These are phyloP conservation scores for Mortierella sp. DNA, from an alignment of 371 early-diverging fungal species.

Conservation along the genomic window DNA sequence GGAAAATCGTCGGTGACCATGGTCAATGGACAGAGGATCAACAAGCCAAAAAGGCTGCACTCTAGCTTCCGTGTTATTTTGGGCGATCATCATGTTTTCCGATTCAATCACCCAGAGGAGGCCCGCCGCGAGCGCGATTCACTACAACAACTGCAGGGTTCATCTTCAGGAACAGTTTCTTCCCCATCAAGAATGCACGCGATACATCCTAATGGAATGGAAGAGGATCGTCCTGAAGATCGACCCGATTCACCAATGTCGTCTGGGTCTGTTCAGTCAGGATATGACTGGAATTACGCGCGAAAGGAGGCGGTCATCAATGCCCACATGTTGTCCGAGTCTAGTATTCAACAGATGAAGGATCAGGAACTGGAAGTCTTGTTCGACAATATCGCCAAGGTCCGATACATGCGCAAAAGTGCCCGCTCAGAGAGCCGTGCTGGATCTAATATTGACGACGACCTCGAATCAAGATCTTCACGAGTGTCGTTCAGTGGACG, in stretches of 20 bases:
- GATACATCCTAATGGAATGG: conserved; percentile 40
- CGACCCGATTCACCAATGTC: conserved; percentile 70
- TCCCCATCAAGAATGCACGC: conserved; percentile 22
- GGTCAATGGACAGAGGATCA: conserved; percentile 83
- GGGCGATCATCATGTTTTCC: conserved; percentile 84
- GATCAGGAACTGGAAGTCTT: conserved; percentile 71
- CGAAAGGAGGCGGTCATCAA: conserved; percentile 74
- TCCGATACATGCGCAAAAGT: conserved; percentile 61
- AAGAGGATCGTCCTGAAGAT: conserved; percentile 49
- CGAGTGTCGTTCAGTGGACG: conserved; percentile 35
- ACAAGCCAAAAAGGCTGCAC: conserved; percentile 65
- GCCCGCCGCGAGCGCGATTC: conserved; percentile 69
- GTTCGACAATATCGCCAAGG: conserved; percentile 68
- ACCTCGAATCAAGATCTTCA: conserved; percentile 58
- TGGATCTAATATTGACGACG: conserved; percentile 62
- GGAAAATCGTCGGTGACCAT: conserved; percentile 67
- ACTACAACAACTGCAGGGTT: conserved; percentile 54
- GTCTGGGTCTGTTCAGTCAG: conserved; percentile 64
- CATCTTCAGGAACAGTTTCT: conserved; percentile 15
- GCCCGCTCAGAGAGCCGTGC: conserved; percentile 65
- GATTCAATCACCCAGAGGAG: conserved; percentile 90
- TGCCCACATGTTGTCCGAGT: conserved; percentile 54
- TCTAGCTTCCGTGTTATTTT: conserved; percentile 87
- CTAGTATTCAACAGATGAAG: conserved; percentile 60
- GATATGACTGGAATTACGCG: conserved; percentile 84